Evolutionary conservation across 352 stramenopile species (phyloP), one percentile per base, ranked within the genome.

Genomic region (Aphanomyces stellatus): DNA sequence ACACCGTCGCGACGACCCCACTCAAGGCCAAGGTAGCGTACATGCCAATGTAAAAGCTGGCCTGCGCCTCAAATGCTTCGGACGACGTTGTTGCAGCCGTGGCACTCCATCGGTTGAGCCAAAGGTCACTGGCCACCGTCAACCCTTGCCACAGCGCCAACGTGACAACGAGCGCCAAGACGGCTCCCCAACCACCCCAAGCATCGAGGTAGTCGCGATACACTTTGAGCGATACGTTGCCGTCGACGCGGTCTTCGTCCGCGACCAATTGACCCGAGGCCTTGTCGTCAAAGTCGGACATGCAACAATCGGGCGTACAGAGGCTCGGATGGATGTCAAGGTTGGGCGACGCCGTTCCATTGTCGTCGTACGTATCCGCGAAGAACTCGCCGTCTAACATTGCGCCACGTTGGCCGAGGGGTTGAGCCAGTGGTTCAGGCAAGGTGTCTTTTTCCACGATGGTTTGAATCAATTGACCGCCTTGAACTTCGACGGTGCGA

Each of bases 161-260:
- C 42, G 33, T 33, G n/a, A 59, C 41, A 4, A 68, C 1, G 6
- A 68, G 34, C 2, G 28, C 25, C 10, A 4, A 8, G 7, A 25
- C 51, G 59, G 19, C 75, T 2, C 17, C 25, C 3, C 35, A 65
- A 76, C 8, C 25, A 88, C 72, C 28, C 86, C 69, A 34, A 75
- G 37, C 11, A 82, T 4, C 43, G 73, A 78, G 15, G 77, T 80
- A 48, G 51, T 72, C 76, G 51, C 76, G 79, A 73, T 90, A 90
- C 51, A 90, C 72, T 19, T 66, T 63, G 77, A 77, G 85, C 10
- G 74, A 69, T 10, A 91, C 81, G 31, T 80, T 74, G 27, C 82
- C 82, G 2, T 75, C 74, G 6, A 77, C 81, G 35, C 81, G 81
- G 42, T 91, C 82, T 69, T 91, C 82, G 42, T 90, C 82, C 2